Conservation (phyloP, 1,284 basidiomycete genomes). For the Ganoderma lucidum region DNA sequence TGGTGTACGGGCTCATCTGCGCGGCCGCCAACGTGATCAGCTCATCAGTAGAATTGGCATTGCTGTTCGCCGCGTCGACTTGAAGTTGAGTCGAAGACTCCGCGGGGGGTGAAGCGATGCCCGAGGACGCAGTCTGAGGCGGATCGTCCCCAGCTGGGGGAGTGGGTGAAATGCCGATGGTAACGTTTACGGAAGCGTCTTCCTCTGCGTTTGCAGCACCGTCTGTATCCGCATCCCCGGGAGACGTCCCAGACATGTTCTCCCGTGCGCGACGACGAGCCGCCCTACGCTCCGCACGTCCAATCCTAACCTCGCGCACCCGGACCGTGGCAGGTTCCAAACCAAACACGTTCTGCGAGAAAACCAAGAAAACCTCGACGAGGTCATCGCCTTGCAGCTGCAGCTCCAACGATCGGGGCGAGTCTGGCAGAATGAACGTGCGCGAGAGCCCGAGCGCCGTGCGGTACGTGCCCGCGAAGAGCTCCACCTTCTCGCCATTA, state of each 20-base stretch:
- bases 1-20: conserved; percentile 83
- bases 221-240: conserved; percentile 47
- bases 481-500: conserved; percentile 89
- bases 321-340: conserved; percentile 89
- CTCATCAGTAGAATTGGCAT: conserved; percentile 60
- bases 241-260: conserved; percentile 57
- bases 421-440: conserved; percentile 89
- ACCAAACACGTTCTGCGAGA: conserved; percentile 89
- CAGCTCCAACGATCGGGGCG: conserved; percentile 83
- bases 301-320: conserved; percentile 89
- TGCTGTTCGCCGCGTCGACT: conserved; percentile 30
- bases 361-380: conserved; percentile 88
- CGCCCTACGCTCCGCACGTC: conserved; percentile 83
- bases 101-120: conserved; percentile 26
- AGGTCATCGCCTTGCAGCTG: conserved; percentile 92
- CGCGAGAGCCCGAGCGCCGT: conserved; percentile 82
- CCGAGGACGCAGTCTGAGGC: conserved; percentile 19
- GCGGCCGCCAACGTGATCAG: conserved; percentile 71
- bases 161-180: conserved; percentile 66
- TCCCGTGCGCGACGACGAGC: conserved; percentile 79
- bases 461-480: conserved; percentile 87
- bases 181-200: conserved; percentile 68
- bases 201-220: conserved; percentile 57
- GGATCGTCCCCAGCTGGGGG: conserved; percentile 31
- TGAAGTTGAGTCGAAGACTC: conserved; percentile 31